Base-by-base conservation (phyloP, 305 asterid genomes). In the Fraxinus sp. region DNA sequence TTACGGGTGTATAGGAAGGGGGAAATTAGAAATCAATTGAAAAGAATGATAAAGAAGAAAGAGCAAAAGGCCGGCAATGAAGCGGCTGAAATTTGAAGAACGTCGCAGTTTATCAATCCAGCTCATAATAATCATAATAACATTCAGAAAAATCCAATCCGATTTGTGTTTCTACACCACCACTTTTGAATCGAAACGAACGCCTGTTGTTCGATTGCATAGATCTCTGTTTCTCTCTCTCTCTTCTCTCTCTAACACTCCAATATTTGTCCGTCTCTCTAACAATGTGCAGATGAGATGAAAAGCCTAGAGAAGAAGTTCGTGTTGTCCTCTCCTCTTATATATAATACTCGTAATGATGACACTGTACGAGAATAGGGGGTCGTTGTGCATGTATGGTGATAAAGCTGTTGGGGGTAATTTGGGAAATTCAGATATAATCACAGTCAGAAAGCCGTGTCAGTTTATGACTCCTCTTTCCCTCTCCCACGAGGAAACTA, bases 1-100 rank as follows among this genome's bases (percentile, higher is more conserved):
- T 86, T 83, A 90, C 84, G 90, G 98, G 83, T 94, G 98, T 96
- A 96, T 96, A 94, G 98, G 99, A 88, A 86, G 74, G 28, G 93
- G 93, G 41, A 90, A 89, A 90, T 89, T 89, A 20, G 91, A 90
- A 83, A 90, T 89, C 90, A 89, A 86, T 87, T 88, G 91, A 33
- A 76, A 88, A 0, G 93, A 91, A 82, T 94, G 97, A 78, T 87
- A 94, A 66, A 92, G 90, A 79, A 94, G 94, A 86, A 94, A 91
- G 35, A 94, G 88, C 90, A 94, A 81, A 85, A 94, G 95, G 85
- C 96, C 99, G 83, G 97, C 98, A 74, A 94, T 89, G 84, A 93
- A 86, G 86, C 97, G 97, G 95, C 97, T 93, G 71, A 92, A 93
- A 88, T 90, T 91, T 28, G 97, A 92, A 74, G 94, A 94, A 81